Evolutionary conservation across 495 filamentous ascomycete genomes (phyloP).

Genomic region (Talaromyces wortmannii): DNA sequence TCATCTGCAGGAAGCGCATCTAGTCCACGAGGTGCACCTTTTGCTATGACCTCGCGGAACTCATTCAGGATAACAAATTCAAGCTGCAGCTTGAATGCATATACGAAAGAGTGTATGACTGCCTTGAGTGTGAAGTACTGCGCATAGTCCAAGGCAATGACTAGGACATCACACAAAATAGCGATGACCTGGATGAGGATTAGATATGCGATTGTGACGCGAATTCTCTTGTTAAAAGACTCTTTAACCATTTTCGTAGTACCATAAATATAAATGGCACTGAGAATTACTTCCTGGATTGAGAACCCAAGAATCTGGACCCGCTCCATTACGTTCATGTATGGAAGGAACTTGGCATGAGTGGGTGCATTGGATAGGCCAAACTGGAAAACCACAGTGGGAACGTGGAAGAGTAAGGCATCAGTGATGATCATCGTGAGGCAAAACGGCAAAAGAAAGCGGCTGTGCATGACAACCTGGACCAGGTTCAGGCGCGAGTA

Average conservation of each 20-base stretch:
- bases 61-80: slow-evolving; percentile 31
- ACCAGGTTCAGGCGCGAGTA: slow-evolving; percentile 11
- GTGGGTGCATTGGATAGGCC: slow-evolving; percentile 10
- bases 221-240: not conserved
- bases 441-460: not conserved
- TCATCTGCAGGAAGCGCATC: not conserved
- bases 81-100: slow-evolving; percentile 26
- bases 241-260: not conserved
- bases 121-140: slow-evolving; percentile 15
- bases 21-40: not conserved
- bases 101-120: slow-evolving; percentile 21
- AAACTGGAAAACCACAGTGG: slow-evolving; percentile 8
- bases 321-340: slow-evolving; percentile 33
- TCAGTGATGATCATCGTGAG: slow-evolving; percentile 11
- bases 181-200: slow-evolving; percentile 17
- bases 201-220: slow-evolving; percentile 8
- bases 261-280: slow-evolving; percentile 31
- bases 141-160: slow-evolving; percentile 15
- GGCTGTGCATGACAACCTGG: slow-evolving; percentile 5
- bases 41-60: slow-evolving; percentile 14
- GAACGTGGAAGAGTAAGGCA: slow-evolving; percentile 8
- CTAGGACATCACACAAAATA: slow-evolving; percentile 14
- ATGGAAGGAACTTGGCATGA: slow-evolving; percentile 14
- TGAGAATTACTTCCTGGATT: slow-evolving; percentile 38
- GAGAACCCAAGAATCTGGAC: slow-evolving; percentile 40